Base-by-base conservation (phyloP, 371 early-diverging fungal genomes). In the Saksenaea oblongispora region DNA sequence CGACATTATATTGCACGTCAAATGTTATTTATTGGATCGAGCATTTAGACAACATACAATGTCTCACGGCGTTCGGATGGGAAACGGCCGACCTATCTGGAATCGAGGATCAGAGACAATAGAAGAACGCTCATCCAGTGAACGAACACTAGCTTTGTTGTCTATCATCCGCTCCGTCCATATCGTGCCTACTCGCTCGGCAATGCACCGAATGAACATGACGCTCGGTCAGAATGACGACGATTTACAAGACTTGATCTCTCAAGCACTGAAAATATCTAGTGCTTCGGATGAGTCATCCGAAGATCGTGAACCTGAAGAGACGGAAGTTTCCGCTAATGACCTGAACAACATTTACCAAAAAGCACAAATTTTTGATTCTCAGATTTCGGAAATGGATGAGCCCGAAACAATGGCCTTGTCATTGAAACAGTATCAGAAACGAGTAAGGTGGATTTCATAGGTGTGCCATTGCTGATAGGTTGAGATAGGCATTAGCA, bases 351-450 rank as follows among this genome's bases (percentile, higher is more conserved):
- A 75, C 0, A 76, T 91, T 15, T 91, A 89, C 61, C 82, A 80
- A 44, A 85, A 86, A 62, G 87, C 89, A 1, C 84, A 84, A 34
- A 60, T 70, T 39, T 74, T 85, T 63, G 89, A 84, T 57, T 71
- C 80, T 5, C 75, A 79, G 22, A 78, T 89, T 34, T 64, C 56
- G 8, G 75, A 79, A 26, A 75, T 80, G 76, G 80, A 88, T 24
- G 72, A 83, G 35, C 82, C 84, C 24, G 36, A 47, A 0, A 74
- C 84, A 3, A 73, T 91, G 74, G 66, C 70, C 7, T 63, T 88
- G 0, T 71, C 72, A 15, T 63, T 91, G 42, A 84, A 87, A 44
- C 82, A 82, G 11, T 91, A 91, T 59, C 92, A 91, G 37, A 74
- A 81, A 57, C 75, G 83, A 65, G 85, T 74, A 70, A 55, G 62